Conservation (phyloP, 2,329 filamentous ascomycete genomes). For the Exophiala sideris region DNA sequence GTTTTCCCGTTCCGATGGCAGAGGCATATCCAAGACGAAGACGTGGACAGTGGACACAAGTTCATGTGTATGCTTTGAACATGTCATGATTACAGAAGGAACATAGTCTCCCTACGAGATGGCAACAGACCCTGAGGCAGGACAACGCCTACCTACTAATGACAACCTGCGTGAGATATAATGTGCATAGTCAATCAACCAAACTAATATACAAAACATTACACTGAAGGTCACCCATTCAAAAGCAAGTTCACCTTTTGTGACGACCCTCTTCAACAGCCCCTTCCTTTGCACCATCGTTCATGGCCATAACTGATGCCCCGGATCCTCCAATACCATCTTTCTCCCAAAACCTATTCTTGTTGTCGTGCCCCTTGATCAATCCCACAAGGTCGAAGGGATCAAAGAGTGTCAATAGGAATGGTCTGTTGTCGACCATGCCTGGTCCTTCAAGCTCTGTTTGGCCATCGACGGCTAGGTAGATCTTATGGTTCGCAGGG, state of each 20-base stretch:
- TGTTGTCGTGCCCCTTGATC: conserved; percentile 35
- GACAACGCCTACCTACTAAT: too few relatives aligned
- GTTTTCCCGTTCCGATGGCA: too few relatives aligned
- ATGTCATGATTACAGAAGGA: too few relatives aligned
- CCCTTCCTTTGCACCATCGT: not conserved
- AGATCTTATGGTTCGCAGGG: conserved; percentile 50
- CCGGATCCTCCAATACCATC: conserved; percentile 27
- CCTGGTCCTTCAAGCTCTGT: conserved; percentile 52
- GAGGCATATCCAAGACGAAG: too few relatives aligned
- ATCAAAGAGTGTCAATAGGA: conserved; percentile 43
- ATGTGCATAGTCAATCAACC: too few relatives aligned
- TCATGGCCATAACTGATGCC: not conserved
- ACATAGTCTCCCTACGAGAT: too few relatives aligned
- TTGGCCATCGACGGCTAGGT: conserved; percentile 50
- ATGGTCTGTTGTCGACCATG: conserved; percentile 47
- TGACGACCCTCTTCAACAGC: not conserved
- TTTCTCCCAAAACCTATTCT: conserved; percentile 41
- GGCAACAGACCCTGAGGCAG: too few relatives aligned
- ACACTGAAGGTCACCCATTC: too few relatives aligned
- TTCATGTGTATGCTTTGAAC: too few relatives aligned
- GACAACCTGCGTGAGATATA: too few relatives aligned
- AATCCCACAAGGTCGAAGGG: conserved; percentile 42
- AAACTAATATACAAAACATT: too few relatives aligned
- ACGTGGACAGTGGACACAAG: too few relatives aligned
- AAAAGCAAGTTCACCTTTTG: not conserved